Percentiles rank a stretch among this genome's conserved stretches.
These are phyloP conservation scores for Graphiopsis chlorocephala DNA, from an alignment of 2,329 filamentous ascomycete genomes.

Conservation along the genomic window DNA sequence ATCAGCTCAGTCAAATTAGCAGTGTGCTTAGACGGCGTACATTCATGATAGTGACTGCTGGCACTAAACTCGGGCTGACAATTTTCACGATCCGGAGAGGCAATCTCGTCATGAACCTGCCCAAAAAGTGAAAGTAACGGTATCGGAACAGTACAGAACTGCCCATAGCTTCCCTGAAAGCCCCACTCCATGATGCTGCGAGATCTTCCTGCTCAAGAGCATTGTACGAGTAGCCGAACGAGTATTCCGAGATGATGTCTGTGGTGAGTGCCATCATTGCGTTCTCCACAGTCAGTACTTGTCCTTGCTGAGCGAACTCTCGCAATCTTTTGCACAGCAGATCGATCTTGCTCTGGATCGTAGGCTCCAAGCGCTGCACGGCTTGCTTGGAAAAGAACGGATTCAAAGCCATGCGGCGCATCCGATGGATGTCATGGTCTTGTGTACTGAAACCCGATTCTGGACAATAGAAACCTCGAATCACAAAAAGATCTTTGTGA, in stretches of 20 bases:
- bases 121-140: neutral
- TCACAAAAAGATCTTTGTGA: neutral
- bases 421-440: neutral
- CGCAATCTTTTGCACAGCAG: neutral
- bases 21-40: neutral
- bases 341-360: neutral
- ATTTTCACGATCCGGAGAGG: neutral
- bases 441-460: neutral
- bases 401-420: neutral
- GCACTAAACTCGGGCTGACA: neutral
- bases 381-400: neutral
- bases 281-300: neutral
- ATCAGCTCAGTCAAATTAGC: neutral
- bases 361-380: neutral
- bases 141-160: neutral
- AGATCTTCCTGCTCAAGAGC: neutral
- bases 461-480: neutral
- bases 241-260: neutral
- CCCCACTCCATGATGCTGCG: neutral
- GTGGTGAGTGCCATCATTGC: neutral
- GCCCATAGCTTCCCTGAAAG: neutral
- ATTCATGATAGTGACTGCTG: neutral
- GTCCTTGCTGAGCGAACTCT: neutral
- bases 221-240: neutral
- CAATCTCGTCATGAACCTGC: neutral